Evolutionary conservation across 2,329 filamentous ascomycete genomes (phyloP), one percentile per base, ranked within the genome.

Genomic region (Furcasterigmium sp.): DNA sequence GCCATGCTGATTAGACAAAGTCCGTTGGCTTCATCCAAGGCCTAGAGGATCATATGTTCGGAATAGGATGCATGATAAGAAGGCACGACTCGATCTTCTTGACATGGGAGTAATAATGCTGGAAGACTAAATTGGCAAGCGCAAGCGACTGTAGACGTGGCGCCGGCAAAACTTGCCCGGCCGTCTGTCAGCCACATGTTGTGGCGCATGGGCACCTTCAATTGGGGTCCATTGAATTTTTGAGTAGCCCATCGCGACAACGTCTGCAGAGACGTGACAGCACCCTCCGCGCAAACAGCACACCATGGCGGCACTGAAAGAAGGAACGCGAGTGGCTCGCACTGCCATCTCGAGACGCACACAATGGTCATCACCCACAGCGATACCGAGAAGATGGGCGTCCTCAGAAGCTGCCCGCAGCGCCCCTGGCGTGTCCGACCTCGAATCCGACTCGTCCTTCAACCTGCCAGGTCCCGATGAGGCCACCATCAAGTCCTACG

Each of bases 401-500:
- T 76, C 75, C n/a, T 71, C 68, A 37, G 61, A 67, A 47, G 64
- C 64, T 11, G 56, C 59, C 40, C 63, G 64, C 51, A 59, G 54
- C 15, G 44, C 48, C 34, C 54, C 65, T 10, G 58, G 53, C 28
- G 58, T 76, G 32, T 54, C 60, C 37, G 76, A 79, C 47, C 65
- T 80, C 47, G 76, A 80, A 53, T 50, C 60, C 30, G 65, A 70
- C 26, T 77, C 76, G 41, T 70, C 73, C 25, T 67, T 79, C 52
- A 53, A 55, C 28, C 61, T 65, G 15, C 68, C 73, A 18, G 51
- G 59, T 13, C 67, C 69, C 13, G 63, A 67, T 29, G 57, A 61
- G 23, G 59, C 59, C 36, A 52, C 60, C 13, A 54, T 67, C 19
- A 58, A 72, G 47, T 52, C 57, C n/a, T 73, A 72, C 55, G 56